These are phyloP conservation scores for Fraxinus dipetala DNA, from an alignment of 305 asterid species.

Conservation along the genomic window DNA sequence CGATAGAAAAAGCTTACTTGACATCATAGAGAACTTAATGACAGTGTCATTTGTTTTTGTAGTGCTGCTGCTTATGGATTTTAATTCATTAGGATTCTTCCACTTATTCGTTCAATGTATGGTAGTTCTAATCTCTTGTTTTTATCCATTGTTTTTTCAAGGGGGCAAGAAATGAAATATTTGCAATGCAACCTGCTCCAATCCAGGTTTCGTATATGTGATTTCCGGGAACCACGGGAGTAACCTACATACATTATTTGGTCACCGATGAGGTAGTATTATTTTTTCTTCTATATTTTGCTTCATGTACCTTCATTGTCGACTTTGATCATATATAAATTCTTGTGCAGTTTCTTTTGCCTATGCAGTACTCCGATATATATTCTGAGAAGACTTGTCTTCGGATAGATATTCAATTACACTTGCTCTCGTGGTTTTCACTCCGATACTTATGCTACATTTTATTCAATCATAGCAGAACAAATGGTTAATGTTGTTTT, in stretches of 20 bases:
- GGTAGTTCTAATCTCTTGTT: neutral
- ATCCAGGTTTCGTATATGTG: constrained; percentile 99
- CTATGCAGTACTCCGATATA: constrained; percentile 66
- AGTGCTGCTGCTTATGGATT: neutral
- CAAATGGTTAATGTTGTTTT: too few relatives aligned
- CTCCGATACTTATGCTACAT: too few relatives aligned
- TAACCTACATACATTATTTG: constrained; percentile 80
- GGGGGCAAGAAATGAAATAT: constrained; percentile 99
- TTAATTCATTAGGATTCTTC: neutral
- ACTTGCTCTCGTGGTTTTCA: too few relatives aligned
- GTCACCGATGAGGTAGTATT: constrained; percentile 83
- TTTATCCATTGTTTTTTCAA: constrained; percentile 26
- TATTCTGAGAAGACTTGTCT: constrained; percentile 86
- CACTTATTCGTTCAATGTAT: neutral
- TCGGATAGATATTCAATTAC: too few relatives aligned
- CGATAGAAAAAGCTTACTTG: neutral
- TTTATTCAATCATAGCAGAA: too few relatives aligned
- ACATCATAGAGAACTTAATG: neutral
- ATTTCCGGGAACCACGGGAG: constrained; percentile 98
- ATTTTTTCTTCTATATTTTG: neutral
- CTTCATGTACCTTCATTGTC: neutral
- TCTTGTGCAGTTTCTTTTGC: constrained; percentile 82
- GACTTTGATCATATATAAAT: neutral
- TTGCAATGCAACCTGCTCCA: constrained; percentile 99
- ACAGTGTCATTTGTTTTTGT: neutral